A percentile compares a stretch with the other conserved stretches of the same genome.
Conservation (phyloP, 2,329 filamentous ascomycete genomes). For the Claviceps paspali region DNA sequence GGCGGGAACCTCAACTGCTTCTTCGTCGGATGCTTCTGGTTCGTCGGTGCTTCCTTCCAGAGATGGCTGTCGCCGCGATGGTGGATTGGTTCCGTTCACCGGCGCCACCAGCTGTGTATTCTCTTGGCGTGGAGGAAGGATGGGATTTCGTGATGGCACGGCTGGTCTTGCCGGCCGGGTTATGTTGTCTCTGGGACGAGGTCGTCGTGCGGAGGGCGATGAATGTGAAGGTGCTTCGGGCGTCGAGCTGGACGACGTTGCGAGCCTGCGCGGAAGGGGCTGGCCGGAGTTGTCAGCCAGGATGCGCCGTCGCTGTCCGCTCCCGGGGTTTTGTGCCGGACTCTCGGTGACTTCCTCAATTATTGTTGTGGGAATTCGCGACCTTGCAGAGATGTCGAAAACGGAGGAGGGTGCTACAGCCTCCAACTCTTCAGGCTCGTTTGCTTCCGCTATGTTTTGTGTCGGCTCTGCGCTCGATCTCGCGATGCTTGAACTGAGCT, state of each 20-base stretch:
- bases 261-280: not conserved
- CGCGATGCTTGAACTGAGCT: conserved; percentile 5
- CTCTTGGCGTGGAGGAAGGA: not conserved
- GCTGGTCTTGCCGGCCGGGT: not conserved
- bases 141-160: not conserved
- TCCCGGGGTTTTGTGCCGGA: conserved; percentile 38
- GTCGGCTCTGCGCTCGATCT: conserved; percentile 1
- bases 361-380: conserved; percentile 6
- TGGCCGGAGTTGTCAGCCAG: conserved; percentile 12
- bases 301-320: conserved; percentile 31
- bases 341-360: conserved; percentile 25
- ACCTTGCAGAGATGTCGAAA: conserved; percentile 4
- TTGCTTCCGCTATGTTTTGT: not conserved
- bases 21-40: conserved; percentile 12
- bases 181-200: conserved; percentile 18
- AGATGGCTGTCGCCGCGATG: not conserved
- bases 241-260: conserved; percentile 1
- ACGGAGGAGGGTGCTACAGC: conserved; percentile 5
- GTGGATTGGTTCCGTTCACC: not conserved
- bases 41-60: conserved; percentile 1
- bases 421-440: conserved; percentile 2
- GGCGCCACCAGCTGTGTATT: not conserved
- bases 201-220: conserved; percentile 30
- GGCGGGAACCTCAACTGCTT: conserved; percentile 29
- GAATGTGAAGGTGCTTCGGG: conserved; percentile 13